phyloP scores from a whole-genome alignment of 768 basidiomycete genomes.

The Hygrocybe coccinea region DNA sequence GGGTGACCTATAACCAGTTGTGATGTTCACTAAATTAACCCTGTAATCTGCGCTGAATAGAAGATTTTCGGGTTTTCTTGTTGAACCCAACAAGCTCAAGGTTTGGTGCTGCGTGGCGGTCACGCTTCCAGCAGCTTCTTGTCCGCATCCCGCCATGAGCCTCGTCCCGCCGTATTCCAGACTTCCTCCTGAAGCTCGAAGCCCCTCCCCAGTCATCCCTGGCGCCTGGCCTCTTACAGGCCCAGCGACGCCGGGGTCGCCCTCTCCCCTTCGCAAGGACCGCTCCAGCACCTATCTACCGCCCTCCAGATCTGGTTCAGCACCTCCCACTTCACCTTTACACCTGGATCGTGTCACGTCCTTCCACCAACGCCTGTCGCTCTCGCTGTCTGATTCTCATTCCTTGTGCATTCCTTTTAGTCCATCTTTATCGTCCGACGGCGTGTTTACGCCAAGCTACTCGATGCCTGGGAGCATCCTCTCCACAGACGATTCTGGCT shows the following conservation, averaged over 20 bases:
- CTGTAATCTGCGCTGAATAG: constrained; percentile 8
- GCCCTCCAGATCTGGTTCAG: constrained; percentile 1
- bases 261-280: constrained; percentile 9
- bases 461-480: constrained; percentile 14
- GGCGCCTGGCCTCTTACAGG: constrained; percentile 41
- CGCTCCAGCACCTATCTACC: constrained; percentile 20
- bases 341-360: constrained; percentile 28
- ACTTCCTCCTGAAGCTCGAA: neutral
- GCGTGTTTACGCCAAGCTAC: constrained; percentile 9
- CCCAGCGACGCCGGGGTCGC: constrained; percentile 6
- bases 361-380: constrained; percentile 25
- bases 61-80: constrained; percentile 5
- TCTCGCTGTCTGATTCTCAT: constrained; percentile 7
- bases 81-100: neutral
- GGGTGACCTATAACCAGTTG: constrained; percentile 54
- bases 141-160: constrained; percentile 8
- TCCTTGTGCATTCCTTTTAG: neutral
- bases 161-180: neutral
- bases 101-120: neutral
- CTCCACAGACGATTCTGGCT: constrained; percentile 16
- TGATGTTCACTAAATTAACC: constrained; percentile 11
- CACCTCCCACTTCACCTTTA: constrained; percentile 9
- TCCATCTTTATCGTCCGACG: constrained; percentile 8
- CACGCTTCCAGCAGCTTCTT: neutral
- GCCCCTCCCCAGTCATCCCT: constrained; percentile 26